Evolutionary conservation across 345 rosid genomes (phyloP).

Genomic region (Rhodomyrtus tomentosa): DNA sequence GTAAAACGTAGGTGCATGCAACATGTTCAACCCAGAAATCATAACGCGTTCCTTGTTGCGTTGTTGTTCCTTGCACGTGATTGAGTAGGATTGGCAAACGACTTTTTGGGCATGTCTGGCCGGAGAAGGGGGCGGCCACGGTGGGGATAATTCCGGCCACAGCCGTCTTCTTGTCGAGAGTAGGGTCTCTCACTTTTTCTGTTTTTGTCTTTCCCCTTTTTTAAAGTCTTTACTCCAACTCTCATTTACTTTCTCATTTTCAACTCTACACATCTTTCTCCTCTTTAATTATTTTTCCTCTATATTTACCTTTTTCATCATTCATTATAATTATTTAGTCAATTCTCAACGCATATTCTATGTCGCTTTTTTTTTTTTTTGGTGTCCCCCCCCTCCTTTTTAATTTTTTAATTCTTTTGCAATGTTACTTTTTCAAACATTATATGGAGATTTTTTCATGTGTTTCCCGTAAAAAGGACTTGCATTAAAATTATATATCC

Average conservation of each 20-base stretch:
- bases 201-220: no score
- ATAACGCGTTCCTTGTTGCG: neutral
- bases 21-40: neutral
- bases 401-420: neutral
- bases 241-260: no score
- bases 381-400: neutral
- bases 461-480: neutral
- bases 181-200: no score
- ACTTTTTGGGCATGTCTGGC: neutral
- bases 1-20: neutral
- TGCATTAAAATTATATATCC: neutral
- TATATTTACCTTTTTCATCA: neutral
- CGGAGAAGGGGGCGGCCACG: neutral
- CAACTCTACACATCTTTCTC: no score
- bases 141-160: neutral
- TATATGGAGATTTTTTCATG: neutral
- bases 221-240: no score
- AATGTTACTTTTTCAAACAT: neutral
- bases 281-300: no score
- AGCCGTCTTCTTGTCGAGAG: no score
- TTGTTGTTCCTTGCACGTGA: neutral
- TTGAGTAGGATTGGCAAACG: neutral
- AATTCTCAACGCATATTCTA: neutral
- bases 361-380: neutral
- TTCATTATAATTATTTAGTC: neutral